Evolutionary conservation across 2,329 filamentous ascomycete species (phyloP).

Genomic region (Dothideomycetes sp.): DNA sequence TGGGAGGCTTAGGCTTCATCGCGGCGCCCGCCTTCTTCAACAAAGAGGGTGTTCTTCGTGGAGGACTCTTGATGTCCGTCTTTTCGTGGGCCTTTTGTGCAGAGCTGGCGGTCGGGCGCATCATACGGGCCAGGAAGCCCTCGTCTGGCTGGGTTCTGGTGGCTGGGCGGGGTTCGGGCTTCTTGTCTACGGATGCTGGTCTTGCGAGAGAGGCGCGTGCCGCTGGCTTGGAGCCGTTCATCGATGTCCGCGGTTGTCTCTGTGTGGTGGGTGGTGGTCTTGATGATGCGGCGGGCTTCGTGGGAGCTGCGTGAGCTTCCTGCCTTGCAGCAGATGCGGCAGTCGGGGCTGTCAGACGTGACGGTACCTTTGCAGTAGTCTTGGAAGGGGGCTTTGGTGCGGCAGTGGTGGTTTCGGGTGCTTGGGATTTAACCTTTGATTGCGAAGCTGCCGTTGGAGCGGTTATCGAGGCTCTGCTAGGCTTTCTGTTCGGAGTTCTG

Average conservation of each 20-base stretch:
- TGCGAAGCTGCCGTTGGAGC: conserved; percentile 23
- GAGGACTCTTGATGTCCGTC: conserved; percentile 22
- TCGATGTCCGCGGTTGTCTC: conserved; percentile 15
- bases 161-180: conserved; percentile 33
- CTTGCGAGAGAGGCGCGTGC: conserved; percentile 24
- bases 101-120: conserved; percentile 61
- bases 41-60: conserved; percentile 5
- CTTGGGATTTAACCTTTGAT: conserved; percentile 14
- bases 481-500: conserved; percentile 4
- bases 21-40: not conserved
- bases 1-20: conserved; percentile 2
- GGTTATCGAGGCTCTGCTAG: conserved; percentile 22
- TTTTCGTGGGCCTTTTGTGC: conserved; percentile 59
- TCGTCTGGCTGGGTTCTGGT: conserved; percentile 50
- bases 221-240: conserved; percentile 19
- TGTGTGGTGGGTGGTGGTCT: conserved; percentile 16
- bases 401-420: conserved; percentile 10
- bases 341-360: conserved; percentile 59
- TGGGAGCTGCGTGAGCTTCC: conserved; percentile 16
- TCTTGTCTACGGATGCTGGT: conserved; percentile 29
- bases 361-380: conserved; percentile 53
- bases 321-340: conserved; percentile 57
- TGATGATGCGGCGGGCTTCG: conserved; percentile 10
- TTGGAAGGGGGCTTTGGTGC: conserved; percentile 14
- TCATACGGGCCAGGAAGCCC: conserved; percentile 70